Conservation (phyloP, 2,329 filamentous ascomycete species). For the Periglandula ipomoeae region DNA sequence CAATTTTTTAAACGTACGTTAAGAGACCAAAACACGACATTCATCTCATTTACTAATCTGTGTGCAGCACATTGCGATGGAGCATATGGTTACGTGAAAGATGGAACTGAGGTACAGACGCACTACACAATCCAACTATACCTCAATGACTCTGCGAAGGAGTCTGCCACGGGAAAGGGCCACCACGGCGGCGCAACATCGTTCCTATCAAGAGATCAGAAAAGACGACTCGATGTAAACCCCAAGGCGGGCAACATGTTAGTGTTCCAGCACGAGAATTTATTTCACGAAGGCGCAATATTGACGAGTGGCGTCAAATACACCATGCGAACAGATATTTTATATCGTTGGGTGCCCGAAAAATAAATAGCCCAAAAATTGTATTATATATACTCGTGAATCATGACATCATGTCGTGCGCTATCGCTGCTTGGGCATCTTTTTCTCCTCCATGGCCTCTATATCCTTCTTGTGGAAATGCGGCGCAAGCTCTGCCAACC, state of each 20-base stretch:
- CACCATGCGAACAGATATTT: constrained; percentile 45
- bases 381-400: background rate
- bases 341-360: constrained; percentile 30
- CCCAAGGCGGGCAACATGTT: constrained; percentile 49
- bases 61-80: constrained; percentile 59
- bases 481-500: constrained; percentile 83
- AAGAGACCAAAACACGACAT: too few species aligned
- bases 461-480: constrained; percentile 93
- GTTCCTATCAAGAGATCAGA: constrained; percentile 37
- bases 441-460: constrained; percentile 73
- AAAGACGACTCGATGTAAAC: constrained; percentile 40
- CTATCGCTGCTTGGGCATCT: constrained; percentile 30
- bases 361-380: background rate
- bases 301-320: constrained; percentile 45
- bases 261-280: constrained; percentile 46
- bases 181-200: constrained; percentile 46
- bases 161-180: constrained; percentile 12
- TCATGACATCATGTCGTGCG: constrained; percentile 2
- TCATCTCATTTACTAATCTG: too few species aligned
- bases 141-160: constrained; percentile 21
- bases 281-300: constrained; percentile 45
- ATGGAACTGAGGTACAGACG: constrained; percentile 34
- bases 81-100: constrained; percentile 44
- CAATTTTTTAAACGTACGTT: constrained; percentile 56
- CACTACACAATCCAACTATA: constrained; percentile 48